Conservation (phyloP, 2,329 filamentous ascomycete genomes). For the Lachnellula suecica region DNA sequence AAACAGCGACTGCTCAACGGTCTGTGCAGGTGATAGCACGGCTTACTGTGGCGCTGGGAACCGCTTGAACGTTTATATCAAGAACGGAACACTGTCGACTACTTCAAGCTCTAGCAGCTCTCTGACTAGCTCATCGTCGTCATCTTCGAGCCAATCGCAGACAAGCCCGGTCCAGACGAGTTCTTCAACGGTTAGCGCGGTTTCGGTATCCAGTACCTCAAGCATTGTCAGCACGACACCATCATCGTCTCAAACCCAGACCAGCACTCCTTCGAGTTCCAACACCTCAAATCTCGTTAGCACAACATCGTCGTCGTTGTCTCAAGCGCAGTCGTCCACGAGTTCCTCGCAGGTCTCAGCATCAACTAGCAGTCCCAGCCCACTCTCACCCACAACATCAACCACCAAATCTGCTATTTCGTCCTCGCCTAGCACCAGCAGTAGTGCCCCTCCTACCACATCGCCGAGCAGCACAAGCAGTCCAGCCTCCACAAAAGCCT, state of each 20-base stretch:
- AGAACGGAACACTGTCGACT: slow-evolving; percentile 6
- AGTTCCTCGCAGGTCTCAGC: not conserved
- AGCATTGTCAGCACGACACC: no score
- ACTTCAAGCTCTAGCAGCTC: not conserved
- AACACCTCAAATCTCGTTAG: not conserved
- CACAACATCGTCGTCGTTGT: not conserved
- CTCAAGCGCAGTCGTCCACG: not conserved
- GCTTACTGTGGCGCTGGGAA: slow-evolving; percentile 34
- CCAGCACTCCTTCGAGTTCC: not conserved
- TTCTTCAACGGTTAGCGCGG: no score
- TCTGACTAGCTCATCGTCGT: no score
- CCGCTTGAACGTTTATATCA: slow-evolving; percentile 26
- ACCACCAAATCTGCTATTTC: no score
- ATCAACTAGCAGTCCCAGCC: not conserved
- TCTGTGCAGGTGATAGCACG: slow-evolving; percentile 25
- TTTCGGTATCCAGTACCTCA: no score
- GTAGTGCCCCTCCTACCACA: not conserved
- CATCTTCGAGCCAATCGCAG: slow-evolving; percentile 3
- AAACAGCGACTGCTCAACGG: slow-evolving; percentile 17
- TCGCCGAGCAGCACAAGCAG: not conserved
- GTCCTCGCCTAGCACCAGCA: no score
- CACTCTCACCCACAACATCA: not conserved
- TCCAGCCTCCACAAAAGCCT: slow-evolving; percentile 16
- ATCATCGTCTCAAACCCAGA: not conserved
- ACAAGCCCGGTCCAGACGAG: no score